These are phyloP conservation scores for Dissophora ornata DNA, from an alignment of 192 early-diverging fungal species.

Conservation along the genomic window DNA sequence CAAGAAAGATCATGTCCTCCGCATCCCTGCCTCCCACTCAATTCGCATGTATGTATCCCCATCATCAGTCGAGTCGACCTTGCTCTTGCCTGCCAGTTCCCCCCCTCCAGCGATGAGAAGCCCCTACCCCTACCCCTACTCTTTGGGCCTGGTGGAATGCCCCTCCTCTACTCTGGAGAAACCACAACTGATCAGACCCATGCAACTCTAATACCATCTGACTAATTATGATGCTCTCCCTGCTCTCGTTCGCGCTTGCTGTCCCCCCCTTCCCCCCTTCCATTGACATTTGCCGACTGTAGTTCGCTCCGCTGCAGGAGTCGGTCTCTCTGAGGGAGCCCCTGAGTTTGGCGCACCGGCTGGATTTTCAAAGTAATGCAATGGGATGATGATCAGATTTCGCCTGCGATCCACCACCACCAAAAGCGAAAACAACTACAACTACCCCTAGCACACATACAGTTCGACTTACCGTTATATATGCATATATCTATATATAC, in stretches of 20 bases:
- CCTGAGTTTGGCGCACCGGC: constrained; percentile 62
- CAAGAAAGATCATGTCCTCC: constrained; percentile 47
- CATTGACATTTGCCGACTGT: too few relatives aligned
- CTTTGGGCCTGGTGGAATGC: too few relatives aligned
- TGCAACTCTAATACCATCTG: constrained; percentile 21
- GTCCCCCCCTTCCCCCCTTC: too few relatives aligned
- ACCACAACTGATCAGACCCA: constrained; percentile 11
- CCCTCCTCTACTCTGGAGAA: background rate
- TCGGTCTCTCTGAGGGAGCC: constrained; percentile 65
- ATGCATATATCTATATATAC: too few relatives aligned
- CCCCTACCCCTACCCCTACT: too few relatives aligned
- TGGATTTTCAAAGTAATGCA: constrained; percentile 65
- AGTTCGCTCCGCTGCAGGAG: constrained; percentile 66
- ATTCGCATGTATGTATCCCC: constrained; percentile 64
- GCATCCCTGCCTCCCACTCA: constrained; percentile 61
- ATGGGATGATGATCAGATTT: background rate
- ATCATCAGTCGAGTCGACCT: background rate
- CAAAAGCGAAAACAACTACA: background rate
- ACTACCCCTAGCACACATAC: too few relatives aligned
- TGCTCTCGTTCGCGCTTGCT: too few relatives aligned
- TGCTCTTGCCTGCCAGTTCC: too few relatives aligned
- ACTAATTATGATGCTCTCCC: too few relatives aligned
- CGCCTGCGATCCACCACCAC: background rate
- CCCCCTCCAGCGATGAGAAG: background rate
- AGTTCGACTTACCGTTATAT: too few relatives aligned